phyloP scores from a whole-genome alignment of 805 yeast species.

The Ogataea neopini region DNA sequence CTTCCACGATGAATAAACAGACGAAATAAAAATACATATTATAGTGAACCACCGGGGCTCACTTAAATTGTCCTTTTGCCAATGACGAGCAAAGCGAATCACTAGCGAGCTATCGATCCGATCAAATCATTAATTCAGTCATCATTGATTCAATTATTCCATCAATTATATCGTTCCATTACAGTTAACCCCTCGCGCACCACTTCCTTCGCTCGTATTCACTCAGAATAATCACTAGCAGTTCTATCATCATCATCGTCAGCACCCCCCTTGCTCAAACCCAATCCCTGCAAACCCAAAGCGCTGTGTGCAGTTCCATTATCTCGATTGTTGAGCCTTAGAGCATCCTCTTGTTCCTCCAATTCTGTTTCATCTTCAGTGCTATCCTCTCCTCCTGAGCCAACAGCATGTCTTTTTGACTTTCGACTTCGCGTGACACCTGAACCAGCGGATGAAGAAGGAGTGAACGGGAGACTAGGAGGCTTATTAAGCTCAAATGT shows the following conservation, averaged over 20 bases:
- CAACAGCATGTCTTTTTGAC: not conserved
- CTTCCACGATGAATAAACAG: not conserved
- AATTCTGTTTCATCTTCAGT: conserved; percentile 24
- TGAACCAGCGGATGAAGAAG: not conserved
- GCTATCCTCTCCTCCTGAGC: conserved; percentile 5
- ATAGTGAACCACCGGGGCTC: too few relatives aligned
- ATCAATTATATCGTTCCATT: too few relatives aligned
- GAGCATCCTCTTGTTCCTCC: conserved; percentile 17
- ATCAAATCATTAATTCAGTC: too few relatives aligned
- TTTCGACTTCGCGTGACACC: not conserved
- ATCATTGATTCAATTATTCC: too few relatives aligned
- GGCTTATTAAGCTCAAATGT: conserved; percentile 9
- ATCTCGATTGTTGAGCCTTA: not conserved
- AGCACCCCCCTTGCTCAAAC: conserved; percentile 14
- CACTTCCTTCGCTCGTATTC: not conserved
- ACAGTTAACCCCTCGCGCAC: too few relatives aligned
- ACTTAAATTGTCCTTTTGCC: too few relatives aligned
- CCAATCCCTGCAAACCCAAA: conserved; percentile 18
- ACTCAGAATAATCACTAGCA: conserved; percentile 29
- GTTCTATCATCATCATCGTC: conserved; percentile 31
- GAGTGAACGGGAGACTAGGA: conserved; percentile 11
- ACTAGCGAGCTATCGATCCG: too few relatives aligned
- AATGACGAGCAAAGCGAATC: too few relatives aligned
- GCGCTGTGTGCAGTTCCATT: conserved; percentile 2
- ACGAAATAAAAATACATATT: not conserved